These are phyloP conservation scores for Aureobasidium pullulans DNA, from an alignment of 2,329 filamentous ascomycete species.

Conservation along the genomic window DNA sequence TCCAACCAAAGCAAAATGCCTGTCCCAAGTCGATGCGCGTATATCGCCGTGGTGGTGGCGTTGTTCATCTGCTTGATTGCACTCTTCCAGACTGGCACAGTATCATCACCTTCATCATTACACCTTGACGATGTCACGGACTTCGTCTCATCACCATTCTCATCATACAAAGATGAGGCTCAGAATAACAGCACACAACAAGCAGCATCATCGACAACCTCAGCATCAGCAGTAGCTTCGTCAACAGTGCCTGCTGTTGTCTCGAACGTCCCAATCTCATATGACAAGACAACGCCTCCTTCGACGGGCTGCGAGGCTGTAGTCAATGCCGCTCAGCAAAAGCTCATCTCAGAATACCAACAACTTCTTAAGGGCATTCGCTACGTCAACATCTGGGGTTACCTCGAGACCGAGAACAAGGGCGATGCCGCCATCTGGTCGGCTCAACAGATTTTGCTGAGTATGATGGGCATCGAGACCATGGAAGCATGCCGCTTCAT, in stretches of 20 bases:
- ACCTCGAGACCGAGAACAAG: constrained; percentile 12
- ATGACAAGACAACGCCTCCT: constrained; percentile 3
- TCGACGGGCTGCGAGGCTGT: constrained; percentile 6
- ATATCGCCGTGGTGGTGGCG: neutral
- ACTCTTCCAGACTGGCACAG: constrained; percentile 7
- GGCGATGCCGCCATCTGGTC: constrained; percentile 12
- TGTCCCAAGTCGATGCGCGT: neutral
- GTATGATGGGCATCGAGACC: constrained; percentile 11
- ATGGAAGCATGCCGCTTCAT: constrained; percentile 10
- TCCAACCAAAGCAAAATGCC: neutral
- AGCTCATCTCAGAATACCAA: constrained; percentile 2
- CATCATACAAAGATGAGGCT: neutral
- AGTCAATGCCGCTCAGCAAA: neutral
- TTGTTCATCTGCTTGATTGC: neutral
- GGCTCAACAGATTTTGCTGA: constrained; percentile 7
- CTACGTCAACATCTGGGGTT: constrained; percentile 12
- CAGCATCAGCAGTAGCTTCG: neutral
- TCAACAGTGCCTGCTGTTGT: neutral
- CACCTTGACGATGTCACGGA: constrained; percentile 3
- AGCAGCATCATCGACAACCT: neutral
- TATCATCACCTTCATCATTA: constrained; percentile 1
- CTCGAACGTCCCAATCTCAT: constrained; percentile 3
- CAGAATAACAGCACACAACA: neutral
- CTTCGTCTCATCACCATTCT: neutral
- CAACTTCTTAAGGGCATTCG: constrained; percentile 9